Conservation (phyloP, 192 early-diverging fungal species). For the Gryganskiella cystojenkinii region DNA sequence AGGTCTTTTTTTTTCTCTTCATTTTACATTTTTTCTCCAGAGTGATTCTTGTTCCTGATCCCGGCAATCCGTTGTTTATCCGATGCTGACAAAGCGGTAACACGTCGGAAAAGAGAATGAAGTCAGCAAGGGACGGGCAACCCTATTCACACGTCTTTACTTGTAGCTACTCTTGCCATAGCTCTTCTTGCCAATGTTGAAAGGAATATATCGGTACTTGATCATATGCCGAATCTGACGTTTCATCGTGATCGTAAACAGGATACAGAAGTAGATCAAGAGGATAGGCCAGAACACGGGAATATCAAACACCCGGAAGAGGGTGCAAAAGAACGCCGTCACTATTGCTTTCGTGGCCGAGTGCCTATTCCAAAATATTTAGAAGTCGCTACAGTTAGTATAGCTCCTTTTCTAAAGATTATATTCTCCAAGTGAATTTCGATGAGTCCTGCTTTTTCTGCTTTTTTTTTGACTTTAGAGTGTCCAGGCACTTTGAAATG, state of each 20-base stretch:
- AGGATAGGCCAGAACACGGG: conserved; percentile 99
- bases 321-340: conserved; percentile 87
- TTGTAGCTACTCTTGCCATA: conserved; percentile 55
- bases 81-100: too few species aligned
- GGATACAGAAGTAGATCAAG: conserved; percentile 93
- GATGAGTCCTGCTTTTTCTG: neutral
- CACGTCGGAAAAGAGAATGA: neutral
- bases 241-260: conserved; percentile 96
- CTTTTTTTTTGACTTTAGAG: too few species aligned
- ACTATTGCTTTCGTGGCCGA: conserved; percentile 83
- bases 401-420: too few species aligned
- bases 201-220: conserved; percentile 91
- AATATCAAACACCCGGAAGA: conserved; percentile 91
- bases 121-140: too few species aligned
- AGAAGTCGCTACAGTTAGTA: too few species aligned
- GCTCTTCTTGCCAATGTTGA: conserved; percentile 82
- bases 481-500: too few species aligned
- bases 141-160: neutral
- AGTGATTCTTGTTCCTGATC: too few species aligned
- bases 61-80: too few species aligned
- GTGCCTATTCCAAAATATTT: conserved; percentile 79
- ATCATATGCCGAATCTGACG: conserved; percentile 98
- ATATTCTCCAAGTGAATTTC: neutral
- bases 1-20: conserved; percentile 1
- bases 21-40: neutral